Base-by-base conservation (phyloP, 768 basidiomycete species). In the Collybia mongolica region DNA sequence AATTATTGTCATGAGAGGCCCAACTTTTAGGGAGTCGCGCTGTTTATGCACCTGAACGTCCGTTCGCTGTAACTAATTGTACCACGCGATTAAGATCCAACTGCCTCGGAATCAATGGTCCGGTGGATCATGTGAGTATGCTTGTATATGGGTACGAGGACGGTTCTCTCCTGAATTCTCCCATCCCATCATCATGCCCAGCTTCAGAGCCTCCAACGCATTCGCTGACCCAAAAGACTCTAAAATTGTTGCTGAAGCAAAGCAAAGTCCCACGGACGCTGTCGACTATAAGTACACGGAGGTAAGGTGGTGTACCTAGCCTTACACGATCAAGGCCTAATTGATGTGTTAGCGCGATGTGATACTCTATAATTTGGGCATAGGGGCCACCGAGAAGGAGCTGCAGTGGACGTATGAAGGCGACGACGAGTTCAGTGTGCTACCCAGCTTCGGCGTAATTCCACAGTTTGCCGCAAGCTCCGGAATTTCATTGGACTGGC, bases 401-500 rank as follows among this genome's bases (percentile, higher is more conserved):
- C 79, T 98, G 5, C 83, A 93, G 55, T 93, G 92, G 88, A 84
- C 86, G 9, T 98, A 83, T 59, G 97, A 99, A 70, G 85, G 86
- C 37, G 79, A 93, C 63, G 92, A 94, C 40, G 77, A 84, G 12
- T 99, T 99, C 68, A 66, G 79, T 49, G 85, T 89, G 1, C 70
- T 99, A 29, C 97, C 94, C 0, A 98, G 95, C 0, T 98, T 97
- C 62, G 97, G 93, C 24, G 94, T 98, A 36, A 80, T 98, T 51
- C 96, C 97, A 14, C 93, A 93, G 64, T 92, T 98, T 67, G 64
- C 73, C 18, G 83, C 91, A 1, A 88, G 83, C 57, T 74, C 79
- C 6, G 76, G 80, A 23, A 44, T 92, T 3, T 67, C 87, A 0
- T 69, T 93, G 42, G 93, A 92, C 69, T 96, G 87, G 84, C 74